Base-by-base conservation (phyloP, 306 rosid genomes). In the Dryas alaskensis region DNA sequence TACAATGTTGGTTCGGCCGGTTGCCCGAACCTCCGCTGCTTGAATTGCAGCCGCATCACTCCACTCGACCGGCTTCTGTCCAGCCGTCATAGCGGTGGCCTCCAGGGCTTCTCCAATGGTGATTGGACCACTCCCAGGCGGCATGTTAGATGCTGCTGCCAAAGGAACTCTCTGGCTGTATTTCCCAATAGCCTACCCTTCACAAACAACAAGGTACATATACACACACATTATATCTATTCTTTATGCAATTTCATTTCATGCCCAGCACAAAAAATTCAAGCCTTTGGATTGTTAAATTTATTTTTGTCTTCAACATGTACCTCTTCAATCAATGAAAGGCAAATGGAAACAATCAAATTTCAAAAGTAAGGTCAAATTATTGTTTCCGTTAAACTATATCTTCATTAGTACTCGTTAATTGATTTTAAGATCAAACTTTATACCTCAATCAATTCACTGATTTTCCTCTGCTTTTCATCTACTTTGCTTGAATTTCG, bases 41-140 rank as follows among this genome's bases (percentile, higher is more conserved):
- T 92, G 96, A 64, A 89, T 92, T 0, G 97, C 96, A 0, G 96
- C 96, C 0, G 89, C 93, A 3, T 88, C 90, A 27, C 93, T 89
- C 87, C 81, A 78, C 50, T 81, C 93, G 57, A 86, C 90, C 0
- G 88, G 76, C 72, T 92, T 88, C 62, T 77, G 63, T 37, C 93
- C 88, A 0, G 84, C 89, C 0, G 96, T 80, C 37, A 85, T 2
- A 14, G 82, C 87, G 0, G 93, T 84, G 3, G 92, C 96, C 76
- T 89, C 90, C 0, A 89, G 87, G 67, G 97, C 96, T 78, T 92
- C 90, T 0, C 92, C 97, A 1, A 92, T 89, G 4, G 96, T 89
- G 75, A 92, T 81, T 48, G 85, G 83, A 13, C 69, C 60, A 0
- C 76, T 83, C 0, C 8, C 58, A 1, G 69, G 82, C 71, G 80